These are phyloP conservation scores for Ceratocystiopsis minuta DNA, from an alignment of 2,329 filamentous ascomycete species.

Conservation along the genomic window DNA sequence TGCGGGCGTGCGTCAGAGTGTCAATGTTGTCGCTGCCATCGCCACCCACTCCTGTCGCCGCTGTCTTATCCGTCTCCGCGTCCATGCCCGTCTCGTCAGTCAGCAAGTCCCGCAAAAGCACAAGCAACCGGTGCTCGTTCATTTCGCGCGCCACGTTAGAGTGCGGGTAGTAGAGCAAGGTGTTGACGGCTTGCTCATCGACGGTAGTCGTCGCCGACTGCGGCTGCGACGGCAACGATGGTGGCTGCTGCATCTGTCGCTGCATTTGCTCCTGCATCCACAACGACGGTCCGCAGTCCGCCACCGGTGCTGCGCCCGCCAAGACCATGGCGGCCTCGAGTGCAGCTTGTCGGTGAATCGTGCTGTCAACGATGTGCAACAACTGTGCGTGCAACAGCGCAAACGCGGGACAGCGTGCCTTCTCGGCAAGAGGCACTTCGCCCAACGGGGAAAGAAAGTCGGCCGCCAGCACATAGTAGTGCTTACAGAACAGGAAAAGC, in stretches of 20 bases:
- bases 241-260: not conserved
- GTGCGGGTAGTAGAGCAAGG: too few relatives aligned
- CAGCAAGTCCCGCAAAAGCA: slow-evolving; percentile 66
- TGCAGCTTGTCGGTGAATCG: slow-evolving; percentile 57
- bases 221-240: not conserved
- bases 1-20: too few relatives aligned
- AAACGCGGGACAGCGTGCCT: slow-evolving; percentile 54
- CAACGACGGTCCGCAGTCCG: not conserved
- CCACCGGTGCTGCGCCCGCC: slow-evolving; percentile 19
- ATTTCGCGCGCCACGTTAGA: slow-evolving; percentile 57
- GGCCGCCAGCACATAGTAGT: slow-evolving; percentile 62
- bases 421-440: slow-evolving; percentile 30
- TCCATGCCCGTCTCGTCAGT: slow-evolving; percentile 12
- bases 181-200: too few relatives aligned
- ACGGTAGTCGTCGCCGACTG: slow-evolving; percentile 17
- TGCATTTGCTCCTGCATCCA: slow-evolving; percentile 5
- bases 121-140: slow-evolving; percentile 74
- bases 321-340: slow-evolving; percentile 23
- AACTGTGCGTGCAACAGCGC: slow-evolving; percentile 70
- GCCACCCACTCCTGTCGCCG: too few relatives aligned
- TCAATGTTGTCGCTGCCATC: too few relatives aligned
- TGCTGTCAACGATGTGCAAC: slow-evolving; percentile 61
- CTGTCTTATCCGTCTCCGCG: too few relatives aligned
- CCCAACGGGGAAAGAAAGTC: slow-evolving; percentile 30
- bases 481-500: slow-evolving; percentile 81